These are phyloP conservation scores for Alternaria gaisen DNA, from an alignment of 2,329 filamentous ascomycete species.

Conservation along the genomic window DNA sequence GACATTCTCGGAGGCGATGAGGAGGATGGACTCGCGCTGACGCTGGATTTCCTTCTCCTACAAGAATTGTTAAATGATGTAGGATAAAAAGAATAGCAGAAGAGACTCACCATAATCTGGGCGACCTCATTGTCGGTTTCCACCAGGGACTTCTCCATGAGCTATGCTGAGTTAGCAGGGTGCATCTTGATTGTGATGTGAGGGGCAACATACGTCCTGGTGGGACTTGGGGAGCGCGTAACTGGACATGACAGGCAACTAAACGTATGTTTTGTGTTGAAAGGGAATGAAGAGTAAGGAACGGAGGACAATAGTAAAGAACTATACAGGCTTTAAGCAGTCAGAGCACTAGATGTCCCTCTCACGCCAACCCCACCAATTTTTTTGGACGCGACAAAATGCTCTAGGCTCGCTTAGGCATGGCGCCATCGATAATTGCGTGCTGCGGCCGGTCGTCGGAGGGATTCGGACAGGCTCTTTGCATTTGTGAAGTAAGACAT, in stretches of 20 bases:
- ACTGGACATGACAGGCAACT: constrained; percentile 47
- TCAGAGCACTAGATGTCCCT: constrained; percentile 12
- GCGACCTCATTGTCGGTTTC: constrained; percentile 94
- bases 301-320: constrained; percentile 9
- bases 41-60: constrained; percentile 93
- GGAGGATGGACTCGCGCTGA: constrained; percentile 95
- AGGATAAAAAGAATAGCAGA: not conserved
- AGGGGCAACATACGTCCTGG: constrained; percentile 65
- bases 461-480: constrained; percentile 12
- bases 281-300: constrained; percentile 5
- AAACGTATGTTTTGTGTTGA: constrained; percentile 17
- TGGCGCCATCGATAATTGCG: constrained; percentile 21
- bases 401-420: constrained; percentile 29
- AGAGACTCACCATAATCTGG: constrained; percentile 84
- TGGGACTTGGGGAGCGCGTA: constrained; percentile 74
- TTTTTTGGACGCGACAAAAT: constrained; percentile 39
- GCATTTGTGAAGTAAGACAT: not conserved
- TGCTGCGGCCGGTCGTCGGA: constrained; percentile 37
- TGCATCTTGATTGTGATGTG: constrained; percentile 19
- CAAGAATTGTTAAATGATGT: constrained; percentile 24
- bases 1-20: constrained; percentile 53
- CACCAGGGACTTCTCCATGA: constrained; percentile 94
- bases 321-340: constrained; percentile 16
- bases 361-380: constrained; percentile 24
- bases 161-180: constrained; percentile 64